A percentile compares a stretch with the other conserved stretches of the same genome.
These are phyloP conservation scores for Strobilomyces dryophilus DNA, from an alignment of 768 basidiomycete species.

Conservation along the genomic window DNA sequence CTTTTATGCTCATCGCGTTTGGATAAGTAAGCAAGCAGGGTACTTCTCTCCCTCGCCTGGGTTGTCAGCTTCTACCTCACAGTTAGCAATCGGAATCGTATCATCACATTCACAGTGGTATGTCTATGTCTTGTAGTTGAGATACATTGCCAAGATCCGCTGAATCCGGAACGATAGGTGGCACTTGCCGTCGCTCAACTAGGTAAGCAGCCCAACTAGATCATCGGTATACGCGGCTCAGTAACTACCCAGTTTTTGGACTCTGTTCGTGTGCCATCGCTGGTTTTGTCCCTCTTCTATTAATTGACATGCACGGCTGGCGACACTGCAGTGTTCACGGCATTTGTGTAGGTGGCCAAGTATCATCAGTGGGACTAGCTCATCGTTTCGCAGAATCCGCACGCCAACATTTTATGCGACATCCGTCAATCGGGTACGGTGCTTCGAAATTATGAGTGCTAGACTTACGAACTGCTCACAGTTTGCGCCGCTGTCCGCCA, in stretches of 20 bases:
- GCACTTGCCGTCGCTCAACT: slow-evolving; percentile 10
- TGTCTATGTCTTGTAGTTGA: background rate
- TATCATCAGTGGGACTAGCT: background rate
- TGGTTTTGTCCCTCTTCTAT: background rate
- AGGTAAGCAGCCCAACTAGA: slow-evolving; percentile 4
- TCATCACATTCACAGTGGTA: slow-evolving; percentile 15
- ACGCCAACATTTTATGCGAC: slow-evolving; percentile 5
- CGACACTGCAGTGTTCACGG: background rate
- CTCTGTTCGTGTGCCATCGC: slow-evolving; percentile 5
- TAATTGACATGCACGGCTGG: background rate
- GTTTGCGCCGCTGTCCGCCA: slow-evolving; percentile 3
- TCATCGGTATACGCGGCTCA: no score
- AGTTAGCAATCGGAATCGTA: background rate
- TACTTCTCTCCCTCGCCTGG: no score
- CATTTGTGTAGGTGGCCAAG: slow-evolving; percentile 5
- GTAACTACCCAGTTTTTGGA: slow-evolving; percentile 6
- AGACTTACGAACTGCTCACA: background rate
- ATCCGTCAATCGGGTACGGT: slow-evolving; percentile 2
- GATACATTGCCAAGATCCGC: background rate
- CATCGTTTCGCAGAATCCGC: slow-evolving; percentile 3
- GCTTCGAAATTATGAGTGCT: background rate
- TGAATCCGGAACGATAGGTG: slow-evolving; percentile 7
- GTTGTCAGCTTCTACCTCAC: slow-evolving; percentile 18
- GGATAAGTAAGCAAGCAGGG: no score
- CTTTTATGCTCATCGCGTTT: no score